These are phyloP conservation scores for Phaeosphaeria sp. DNA, from an alignment of 2,329 filamentous ascomycete species.

Conservation along the genomic window DNA sequence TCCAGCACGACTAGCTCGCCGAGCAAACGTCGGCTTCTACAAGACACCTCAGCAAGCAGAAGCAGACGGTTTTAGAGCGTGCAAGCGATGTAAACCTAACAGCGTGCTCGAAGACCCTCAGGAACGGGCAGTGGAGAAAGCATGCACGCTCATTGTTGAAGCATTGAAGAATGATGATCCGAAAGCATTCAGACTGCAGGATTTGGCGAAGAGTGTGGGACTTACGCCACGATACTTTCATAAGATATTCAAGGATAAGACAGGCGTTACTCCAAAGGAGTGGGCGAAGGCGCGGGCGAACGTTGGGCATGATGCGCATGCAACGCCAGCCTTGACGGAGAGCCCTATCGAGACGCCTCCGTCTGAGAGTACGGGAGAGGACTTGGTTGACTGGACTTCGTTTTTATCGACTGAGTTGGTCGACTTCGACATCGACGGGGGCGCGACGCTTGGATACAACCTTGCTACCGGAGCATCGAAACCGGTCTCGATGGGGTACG, in stretches of 20 bases:
- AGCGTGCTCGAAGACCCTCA: constrained; percentile 50
- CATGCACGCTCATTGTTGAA: constrained; percentile 39
- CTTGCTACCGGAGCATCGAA: constrained; percentile 13
- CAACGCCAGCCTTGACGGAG: constrained; percentile 4
- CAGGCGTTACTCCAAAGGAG: constrained; percentile 60
- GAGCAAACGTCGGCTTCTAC: constrained; percentile 66
- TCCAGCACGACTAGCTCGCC: constrained; percentile 63
- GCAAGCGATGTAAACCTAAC: constrained; percentile 64
- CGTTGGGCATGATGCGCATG: constrained; percentile 12
- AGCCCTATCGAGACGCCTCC: constrained; percentile 5
- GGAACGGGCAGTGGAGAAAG: constrained; percentile 53
- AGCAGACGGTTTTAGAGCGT: constrained; percentile 60
- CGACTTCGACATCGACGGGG: constrained; percentile 26
- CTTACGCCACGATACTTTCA: constrained; percentile 67
- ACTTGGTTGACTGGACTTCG: constrained; percentile 28
- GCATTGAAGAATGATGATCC: constrained; percentile 24
- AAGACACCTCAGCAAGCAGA: constrained; percentile 55
- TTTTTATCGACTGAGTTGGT: constrained; percentile 38
- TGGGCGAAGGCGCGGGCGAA: constrained; percentile 38
- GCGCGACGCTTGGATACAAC: constrained; percentile 8
- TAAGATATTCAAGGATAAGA: constrained; percentile 64
- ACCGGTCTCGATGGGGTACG: constrained; percentile 15
- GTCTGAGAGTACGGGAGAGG: constrained; percentile 18
- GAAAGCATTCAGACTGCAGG: constrained; percentile 48
- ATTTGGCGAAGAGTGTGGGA: constrained; percentile 59